phyloP scores from a whole-genome alignment of 1,284 basidiomycete genomes.

The Rhodotorula sp. region DNA sequence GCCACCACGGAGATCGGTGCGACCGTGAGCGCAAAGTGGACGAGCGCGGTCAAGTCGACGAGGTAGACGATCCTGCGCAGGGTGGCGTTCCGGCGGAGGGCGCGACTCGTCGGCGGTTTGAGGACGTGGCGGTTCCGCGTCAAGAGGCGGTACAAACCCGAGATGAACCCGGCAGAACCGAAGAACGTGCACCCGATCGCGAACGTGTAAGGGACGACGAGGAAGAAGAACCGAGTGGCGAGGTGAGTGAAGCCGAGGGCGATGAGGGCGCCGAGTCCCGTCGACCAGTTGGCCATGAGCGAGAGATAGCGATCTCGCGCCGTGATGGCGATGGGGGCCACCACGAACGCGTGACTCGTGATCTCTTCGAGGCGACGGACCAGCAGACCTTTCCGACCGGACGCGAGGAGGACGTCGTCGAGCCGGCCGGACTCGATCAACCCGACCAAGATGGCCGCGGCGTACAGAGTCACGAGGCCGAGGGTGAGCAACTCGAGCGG shows the following conservation, averaged over 20 bases:
- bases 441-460: background rate
- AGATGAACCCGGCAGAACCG: background rate
- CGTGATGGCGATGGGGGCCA: background rate
- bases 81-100: background rate
- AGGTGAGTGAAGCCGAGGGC: background rate
- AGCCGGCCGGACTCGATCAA: background rate
- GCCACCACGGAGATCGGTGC: background rate
- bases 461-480: background rate
- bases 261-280: background rate
- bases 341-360: background rate
- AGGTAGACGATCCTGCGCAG: conserved; percentile 2
- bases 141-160: background rate
- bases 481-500: background rate
- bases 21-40: background rate
- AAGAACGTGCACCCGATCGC: background rate
- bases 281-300: background rate
- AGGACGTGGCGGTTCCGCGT: background rate
- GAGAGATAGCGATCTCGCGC: background rate
- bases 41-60: background rate
- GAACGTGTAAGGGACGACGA: background rate
- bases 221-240: background rate
- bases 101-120: background rate
- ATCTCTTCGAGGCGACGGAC: background rate
- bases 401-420: background rate
- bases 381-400: too few species aligned